Evolutionary conservation across 306 rosid genomes (phyloP).

Genomic region (Glycine latifolia): DNA sequence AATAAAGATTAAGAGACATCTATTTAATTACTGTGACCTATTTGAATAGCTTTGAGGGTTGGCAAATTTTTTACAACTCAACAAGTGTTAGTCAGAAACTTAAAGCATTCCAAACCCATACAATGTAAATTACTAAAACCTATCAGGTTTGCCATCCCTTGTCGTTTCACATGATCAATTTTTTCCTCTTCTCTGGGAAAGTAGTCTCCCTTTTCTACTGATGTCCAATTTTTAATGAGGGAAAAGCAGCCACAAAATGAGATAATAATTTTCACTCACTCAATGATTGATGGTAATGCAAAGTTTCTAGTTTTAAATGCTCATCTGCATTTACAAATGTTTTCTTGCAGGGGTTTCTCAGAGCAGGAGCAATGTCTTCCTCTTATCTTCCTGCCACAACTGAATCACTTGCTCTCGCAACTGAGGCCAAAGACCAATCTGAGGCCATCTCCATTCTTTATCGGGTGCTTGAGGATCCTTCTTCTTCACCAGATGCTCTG

Average conservation of each 20-base stretch:
- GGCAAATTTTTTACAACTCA: background rate
- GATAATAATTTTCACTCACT: conserved; percentile 25
- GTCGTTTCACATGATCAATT: background rate
- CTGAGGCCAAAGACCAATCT: conserved; percentile 73
- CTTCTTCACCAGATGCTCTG: conserved; percentile 85
- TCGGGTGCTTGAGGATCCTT: conserved; percentile 77
- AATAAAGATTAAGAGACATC: background rate
- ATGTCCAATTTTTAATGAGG: background rate
- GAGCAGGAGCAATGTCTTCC: conserved; percentile 66
- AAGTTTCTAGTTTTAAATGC: background rate
- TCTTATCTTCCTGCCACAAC: conserved; percentile 82
- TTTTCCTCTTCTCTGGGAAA: background rate
- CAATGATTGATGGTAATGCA: conserved; percentile 1
- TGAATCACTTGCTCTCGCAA: conserved; percentile 73
- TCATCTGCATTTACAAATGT: conserved; percentile 36
- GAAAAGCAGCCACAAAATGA: background rate
- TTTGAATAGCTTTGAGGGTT: conserved; percentile 9
- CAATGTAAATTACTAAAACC: background rate
- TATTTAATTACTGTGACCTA: background rate
- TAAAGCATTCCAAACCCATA: background rate
- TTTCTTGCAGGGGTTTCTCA: conserved; percentile 55
- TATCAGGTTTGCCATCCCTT: background rate
- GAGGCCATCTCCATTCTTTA: conserved; percentile 81
- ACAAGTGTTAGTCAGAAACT: background rate
- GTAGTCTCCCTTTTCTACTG: background rate